Percentiles rank a stretch among this genome's conserved stretches.
Conservation (phyloP, 176 grass and related monocot genomes). For the Eragrostis curvula region DNA sequence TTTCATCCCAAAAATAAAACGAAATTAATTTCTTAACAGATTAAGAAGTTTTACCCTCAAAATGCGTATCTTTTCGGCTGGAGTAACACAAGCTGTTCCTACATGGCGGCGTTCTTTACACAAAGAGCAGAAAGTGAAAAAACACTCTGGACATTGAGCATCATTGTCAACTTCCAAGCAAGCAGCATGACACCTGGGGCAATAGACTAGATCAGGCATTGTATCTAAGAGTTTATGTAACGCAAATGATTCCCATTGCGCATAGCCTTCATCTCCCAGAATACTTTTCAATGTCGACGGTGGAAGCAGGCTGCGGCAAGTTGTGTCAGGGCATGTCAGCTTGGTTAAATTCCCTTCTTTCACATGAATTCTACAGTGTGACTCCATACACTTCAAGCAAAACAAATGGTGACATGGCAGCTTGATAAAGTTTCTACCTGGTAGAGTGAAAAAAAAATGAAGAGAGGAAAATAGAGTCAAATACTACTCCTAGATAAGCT, state of each 20-base stretch:
- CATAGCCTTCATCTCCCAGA: constrained; percentile 32
- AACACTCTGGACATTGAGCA: constrained; percentile 72
- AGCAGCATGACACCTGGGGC: constrained; percentile 68
- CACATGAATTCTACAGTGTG: no score
- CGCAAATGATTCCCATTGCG: constrained; percentile 62
- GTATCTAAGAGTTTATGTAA: constrained; percentile 68
- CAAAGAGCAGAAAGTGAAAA: constrained; percentile 78
- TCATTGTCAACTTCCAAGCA: constrained; percentile 82
- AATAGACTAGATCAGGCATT: constrained; percentile 72
- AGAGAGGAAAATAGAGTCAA: no score
- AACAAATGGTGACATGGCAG: no score
- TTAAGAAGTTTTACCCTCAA: constrained; percentile 52
- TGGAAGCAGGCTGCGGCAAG: no score
- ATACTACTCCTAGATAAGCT: no score
- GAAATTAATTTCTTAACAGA: no score
- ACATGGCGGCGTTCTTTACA: constrained; percentile 67
- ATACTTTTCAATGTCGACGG: constrained; percentile 51
- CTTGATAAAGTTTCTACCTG: no score
- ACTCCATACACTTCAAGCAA: no score
- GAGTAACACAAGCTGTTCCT: constrained; percentile 55
- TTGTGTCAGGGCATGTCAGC: no score
- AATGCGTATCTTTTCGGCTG: constrained; percentile 52
- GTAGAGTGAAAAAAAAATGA: no score
- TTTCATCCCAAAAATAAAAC: no score
- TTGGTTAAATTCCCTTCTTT: no score